Base-by-base conservation (phyloP, 2,329 filamentous ascomycete species). In the Ophiocordyceps camponoti-rufipedis region DNA sequence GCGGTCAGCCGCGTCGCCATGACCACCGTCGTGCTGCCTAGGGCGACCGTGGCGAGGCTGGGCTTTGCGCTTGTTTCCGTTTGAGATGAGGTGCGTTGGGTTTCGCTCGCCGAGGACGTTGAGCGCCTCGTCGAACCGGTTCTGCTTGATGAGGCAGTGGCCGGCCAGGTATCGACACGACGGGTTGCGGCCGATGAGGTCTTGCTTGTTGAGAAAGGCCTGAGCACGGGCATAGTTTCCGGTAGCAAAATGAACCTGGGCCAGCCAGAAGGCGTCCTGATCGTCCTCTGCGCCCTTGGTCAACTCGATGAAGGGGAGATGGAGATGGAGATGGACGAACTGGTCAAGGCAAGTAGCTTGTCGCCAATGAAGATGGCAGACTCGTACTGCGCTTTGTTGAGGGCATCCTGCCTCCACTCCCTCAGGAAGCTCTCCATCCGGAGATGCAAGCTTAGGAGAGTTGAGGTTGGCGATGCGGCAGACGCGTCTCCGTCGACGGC, bases 291-390 rank as follows among this genome's bases (percentile, higher is more conserved):
- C 9, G 47, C 35, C 45, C 18, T 19, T 42, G n/a, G 38, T 42
- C 44, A 44, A 42, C n/a, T 18, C 16, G 12, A 29, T 6, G 13
- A 23, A 14, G 35, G 35, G 6, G 28, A 14, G 19, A 7, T 8
- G 16, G 14, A 35, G 41, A 32, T 9, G 13, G n/a, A 2, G 4
- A 23, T 5, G 13, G 38, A 63, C 77, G 53, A 64, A 95, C 89
- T 85, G 35, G 89, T 96, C 57, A 98, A 70, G 47, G 91, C 91
- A 47, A 96, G 73, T 54, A 98, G 72, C 69, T 98, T 98, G 72
- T 98, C 91, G 51, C 87, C 91, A 52, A 96, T 86, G 61, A 94
- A 96, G 55, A 96, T 89, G 58, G 91, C 91, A 32, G 89, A 85
- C 52, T 96, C 89, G 62, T 95, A 88, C 61, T 98, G 91, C 52